Conservation (phyloP, 2,329 filamentous ascomycete genomes). For the Ceratocystiopsis sp. region DNA sequence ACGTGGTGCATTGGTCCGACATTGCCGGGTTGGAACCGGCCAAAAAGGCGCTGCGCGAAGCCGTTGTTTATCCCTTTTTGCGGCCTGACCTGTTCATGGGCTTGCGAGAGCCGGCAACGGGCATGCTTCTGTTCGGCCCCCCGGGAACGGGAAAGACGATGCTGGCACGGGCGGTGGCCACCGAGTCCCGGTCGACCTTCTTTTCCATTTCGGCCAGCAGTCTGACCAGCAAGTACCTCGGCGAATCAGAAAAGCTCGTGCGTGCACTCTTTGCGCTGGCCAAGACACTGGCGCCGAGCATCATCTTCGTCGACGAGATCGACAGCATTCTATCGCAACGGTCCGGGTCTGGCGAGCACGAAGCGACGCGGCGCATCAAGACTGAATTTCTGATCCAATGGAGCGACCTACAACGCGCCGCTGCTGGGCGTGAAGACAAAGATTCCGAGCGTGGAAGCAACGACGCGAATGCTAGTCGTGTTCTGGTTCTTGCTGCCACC, state of each 20-base stretch:
- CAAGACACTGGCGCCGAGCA: slow-evolving; percentile 75
- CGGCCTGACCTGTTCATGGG: slow-evolving; percentile 93
- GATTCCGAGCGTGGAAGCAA: slow-evolving; percentile 36
- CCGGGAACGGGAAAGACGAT: slow-evolving; percentile 99
- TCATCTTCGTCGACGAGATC: slow-evolving; percentile 98
- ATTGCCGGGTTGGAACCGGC: slow-evolving; percentile 81
- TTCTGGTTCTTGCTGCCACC: slow-evolving; percentile 85
- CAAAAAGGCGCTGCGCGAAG: slow-evolving; percentile 83
- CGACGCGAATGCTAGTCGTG: slow-evolving; percentile 58
- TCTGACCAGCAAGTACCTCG: slow-evolving; percentile 87
- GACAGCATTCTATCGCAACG: slow-evolving; percentile 80
- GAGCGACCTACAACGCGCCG: slow-evolving; percentile 77
- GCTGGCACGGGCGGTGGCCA: slow-evolving; percentile 86
- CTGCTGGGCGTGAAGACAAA: slow-evolving; percentile 60
- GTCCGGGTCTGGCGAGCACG: slow-evolving; percentile 71
- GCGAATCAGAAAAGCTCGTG: slow-evolving; percentile 92
- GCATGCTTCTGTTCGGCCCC: slow-evolving; percentile 91
- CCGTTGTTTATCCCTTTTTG: slow-evolving; percentile 91
- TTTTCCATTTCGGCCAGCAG: slow-evolving; percentile 94
- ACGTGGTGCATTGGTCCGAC: slow-evolving; percentile 89
- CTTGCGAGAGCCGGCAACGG: slow-evolving; percentile 77
- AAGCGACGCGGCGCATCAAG: slow-evolving; percentile 85
- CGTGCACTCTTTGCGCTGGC: slow-evolving; percentile 82
- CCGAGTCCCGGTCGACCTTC: slow-evolving; percentile 86
- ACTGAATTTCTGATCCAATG: slow-evolving; percentile 97